Base-by-base conservation (phyloP, 1,284 basidiomycete species). In the Rhodotorula sp. region DNA sequence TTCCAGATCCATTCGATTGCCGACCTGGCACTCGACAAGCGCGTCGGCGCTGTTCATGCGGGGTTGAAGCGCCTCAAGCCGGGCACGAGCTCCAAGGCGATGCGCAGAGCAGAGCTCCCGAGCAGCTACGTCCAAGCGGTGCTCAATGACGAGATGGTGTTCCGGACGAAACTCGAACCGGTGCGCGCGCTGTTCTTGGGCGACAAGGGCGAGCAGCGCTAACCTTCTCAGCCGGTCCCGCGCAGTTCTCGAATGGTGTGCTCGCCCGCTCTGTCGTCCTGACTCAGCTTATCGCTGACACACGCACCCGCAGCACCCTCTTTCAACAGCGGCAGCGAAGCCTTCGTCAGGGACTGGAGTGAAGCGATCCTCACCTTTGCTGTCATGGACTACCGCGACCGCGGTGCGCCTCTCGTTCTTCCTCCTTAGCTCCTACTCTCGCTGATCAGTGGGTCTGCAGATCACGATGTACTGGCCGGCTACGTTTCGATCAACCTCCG, bases 1-100 rank as follows among this genome's bases (percentile, higher is more conserved):
- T 72, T 73, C 51, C 71, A 75, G 58, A 54, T 77, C 15, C 76
- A 77, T 62, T 74, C 75, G 34, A 61, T 77, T 51, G 61, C 71
- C 1, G 69, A 72, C 21, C 53, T 77, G 25, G 69, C 68, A 19
- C 60, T 67, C 44, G 32, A 54, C 62, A 64, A 60, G 37, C 25
- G 32, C 32, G 29, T 59, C 58, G 62, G 68, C 15, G 39, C 58
- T 19, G 17, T 69, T 29, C 46, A 65, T n/a, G 25, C 56, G 8
- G 51, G 41, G 9, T 8, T 60, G 2, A 32, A 59, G 39, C 32
- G 56, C 12, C 17, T 62, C 54, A 53, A 54, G 56, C 48, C 41
- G 17, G 66, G 66, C 0, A 22, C 51, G 37, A 25, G 25, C 37
- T 57, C 48, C 25, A 61, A 53, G 22, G 44, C 34, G 27, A 67